phyloP scores from a whole-genome alignment of 805 yeast species.

The baker's yeast (Saccharomyces cerevisiae) region DNA sequence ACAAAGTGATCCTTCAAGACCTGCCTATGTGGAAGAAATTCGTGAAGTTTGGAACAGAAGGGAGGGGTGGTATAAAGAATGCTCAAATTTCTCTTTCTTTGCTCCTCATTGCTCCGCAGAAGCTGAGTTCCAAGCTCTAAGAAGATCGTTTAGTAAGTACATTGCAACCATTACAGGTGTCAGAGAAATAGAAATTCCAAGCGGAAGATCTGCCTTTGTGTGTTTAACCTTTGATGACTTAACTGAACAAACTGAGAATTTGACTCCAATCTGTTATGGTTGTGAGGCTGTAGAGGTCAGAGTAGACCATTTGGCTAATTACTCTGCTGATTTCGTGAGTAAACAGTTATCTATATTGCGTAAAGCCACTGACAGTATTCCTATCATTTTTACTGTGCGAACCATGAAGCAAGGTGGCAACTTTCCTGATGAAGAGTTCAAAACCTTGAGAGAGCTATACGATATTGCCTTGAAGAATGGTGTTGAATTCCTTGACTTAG shows the following conservation, averaged over 20 bases:
- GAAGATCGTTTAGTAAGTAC: slow-evolving; percentile 50
- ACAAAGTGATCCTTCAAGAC: slow-evolving; percentile 72
- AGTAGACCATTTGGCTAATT: slow-evolving; percentile 57
- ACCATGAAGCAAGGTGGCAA: slow-evolving; percentile 75
- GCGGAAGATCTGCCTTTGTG: slow-evolving; percentile 54
- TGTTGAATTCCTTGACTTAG: slow-evolving; percentile 73
- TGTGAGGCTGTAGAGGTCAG: slow-evolving; percentile 77
- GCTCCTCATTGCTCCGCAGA: slow-evolving; percentile 60
- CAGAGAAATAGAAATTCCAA: slow-evolving; percentile 25
- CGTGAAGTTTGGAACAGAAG: slow-evolving; percentile 78
- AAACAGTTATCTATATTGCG: slow-evolving; percentile 68
- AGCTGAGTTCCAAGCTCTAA: slow-evolving; percentile 47
- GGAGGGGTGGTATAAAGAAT: slow-evolving; percentile 67
- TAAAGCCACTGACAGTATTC: slow-evolving; percentile 49
- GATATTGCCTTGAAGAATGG: slow-evolving; percentile 66
- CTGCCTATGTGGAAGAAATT: slow-evolving; percentile 77
- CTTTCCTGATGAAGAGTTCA: slow-evolving; percentile 54
- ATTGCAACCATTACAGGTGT: slow-evolving; percentile 57
- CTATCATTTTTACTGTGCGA: slow-evolving; percentile 75
- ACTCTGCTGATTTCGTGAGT: slow-evolving; percentile 49
- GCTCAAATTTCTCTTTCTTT: slow-evolving; percentile 70
- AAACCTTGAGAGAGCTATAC: slow-evolving; percentile 42
- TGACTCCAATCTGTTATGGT: slow-evolving; percentile 56
- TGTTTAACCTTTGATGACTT: slow-evolving; percentile 65
- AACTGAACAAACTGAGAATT: slow-evolving; percentile 33